These are phyloP conservation scores for Candida maltosa DNA, from an alignment of 805 yeast species.

Conservation along the genomic window DNA sequence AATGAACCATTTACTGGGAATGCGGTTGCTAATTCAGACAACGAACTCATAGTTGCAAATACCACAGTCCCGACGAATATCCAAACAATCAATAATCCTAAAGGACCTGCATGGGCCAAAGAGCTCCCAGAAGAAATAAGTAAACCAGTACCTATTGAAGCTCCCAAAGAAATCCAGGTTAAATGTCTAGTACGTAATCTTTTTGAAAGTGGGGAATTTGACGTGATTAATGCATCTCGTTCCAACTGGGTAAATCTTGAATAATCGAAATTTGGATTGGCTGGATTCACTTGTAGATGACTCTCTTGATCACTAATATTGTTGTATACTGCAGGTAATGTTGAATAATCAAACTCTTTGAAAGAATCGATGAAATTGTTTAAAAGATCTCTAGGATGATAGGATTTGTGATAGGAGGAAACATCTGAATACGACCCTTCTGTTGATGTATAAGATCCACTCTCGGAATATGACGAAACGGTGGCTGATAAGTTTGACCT, in stretches of 20 bases:
- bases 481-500: too few relatives aligned
- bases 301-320: neutral
- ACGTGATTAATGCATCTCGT: conserved; percentile 36
- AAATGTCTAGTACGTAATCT: conserved; percentile 62
- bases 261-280: conserved; percentile 26
- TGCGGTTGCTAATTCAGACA: conserved; percentile 59
- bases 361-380: conserved; percentile 18
- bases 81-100: conserved; percentile 58
- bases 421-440: neutral
- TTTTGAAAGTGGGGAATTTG: conserved; percentile 47
- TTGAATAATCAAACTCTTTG: conserved; percentile 25
- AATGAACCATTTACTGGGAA: conserved; percentile 68
- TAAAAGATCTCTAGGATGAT: conserved; percentile 2
- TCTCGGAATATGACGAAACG: neutral
- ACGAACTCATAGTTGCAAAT: conserved; percentile 52
- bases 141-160: conserved; percentile 81
- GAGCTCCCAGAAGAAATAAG: conserved; percentile 72
- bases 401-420: neutral
- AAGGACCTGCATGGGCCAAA: conserved; percentile 67
- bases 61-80: conserved; percentile 50
- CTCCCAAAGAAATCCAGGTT: conserved; percentile 81
- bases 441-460: neutral
- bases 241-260: conserved; percentile 23
- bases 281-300: conserved; percentile 5
- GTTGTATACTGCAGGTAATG: conserved; percentile 10